Evolutionary conservation across 225 moss, liverwort and hornwort genomes (phyloP).

Genomic region (Polytrichum commune): DNA sequence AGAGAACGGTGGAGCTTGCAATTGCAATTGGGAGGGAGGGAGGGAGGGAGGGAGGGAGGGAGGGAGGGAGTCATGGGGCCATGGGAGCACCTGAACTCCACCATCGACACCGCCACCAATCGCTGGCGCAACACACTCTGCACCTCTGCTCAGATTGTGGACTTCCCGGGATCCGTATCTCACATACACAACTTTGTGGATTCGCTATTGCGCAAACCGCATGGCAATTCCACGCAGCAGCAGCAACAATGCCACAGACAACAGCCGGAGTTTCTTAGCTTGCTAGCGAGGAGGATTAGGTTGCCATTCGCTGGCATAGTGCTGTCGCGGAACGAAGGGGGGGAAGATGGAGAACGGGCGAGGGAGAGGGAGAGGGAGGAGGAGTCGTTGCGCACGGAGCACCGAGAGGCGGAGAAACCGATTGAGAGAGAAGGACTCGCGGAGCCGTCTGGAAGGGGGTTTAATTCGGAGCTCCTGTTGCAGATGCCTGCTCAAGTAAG

Average conservation of each 20-base stretch:
- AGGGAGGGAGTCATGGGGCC: background rate
- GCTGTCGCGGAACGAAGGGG: constrained; percentile 20
- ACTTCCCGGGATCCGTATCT: constrained; percentile 1
- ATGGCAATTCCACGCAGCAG: background rate
- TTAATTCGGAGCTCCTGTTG: constrained; percentile 26
- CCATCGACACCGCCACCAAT: background rate
- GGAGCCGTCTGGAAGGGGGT: constrained; percentile 15
- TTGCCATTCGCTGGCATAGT: constrained; percentile 21
- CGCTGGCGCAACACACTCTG: background rate
- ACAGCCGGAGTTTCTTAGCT: background rate
- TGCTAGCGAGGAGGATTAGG: constrained; percentile 16
- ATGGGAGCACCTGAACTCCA: constrained; percentile 1
- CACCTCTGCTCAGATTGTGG: background rate
- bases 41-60: background rate
- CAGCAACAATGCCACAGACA: background rate
- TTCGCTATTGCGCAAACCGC: background rate
- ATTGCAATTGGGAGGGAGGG: background rate
- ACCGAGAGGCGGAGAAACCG: background rate
- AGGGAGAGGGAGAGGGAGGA: background rate
- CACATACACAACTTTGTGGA: constrained; percentile 9
- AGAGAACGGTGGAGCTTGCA: background rate
- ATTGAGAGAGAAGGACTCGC: constrained; percentile 18
- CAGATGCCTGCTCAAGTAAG: constrained; percentile 35
- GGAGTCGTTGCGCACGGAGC: constrained; percentile 12
- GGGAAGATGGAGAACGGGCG: constrained; percentile 19